Evolutionary conservation across 1,139 yeast species (phyloP).

Genomic region (Hansenula sp.): DNA sequence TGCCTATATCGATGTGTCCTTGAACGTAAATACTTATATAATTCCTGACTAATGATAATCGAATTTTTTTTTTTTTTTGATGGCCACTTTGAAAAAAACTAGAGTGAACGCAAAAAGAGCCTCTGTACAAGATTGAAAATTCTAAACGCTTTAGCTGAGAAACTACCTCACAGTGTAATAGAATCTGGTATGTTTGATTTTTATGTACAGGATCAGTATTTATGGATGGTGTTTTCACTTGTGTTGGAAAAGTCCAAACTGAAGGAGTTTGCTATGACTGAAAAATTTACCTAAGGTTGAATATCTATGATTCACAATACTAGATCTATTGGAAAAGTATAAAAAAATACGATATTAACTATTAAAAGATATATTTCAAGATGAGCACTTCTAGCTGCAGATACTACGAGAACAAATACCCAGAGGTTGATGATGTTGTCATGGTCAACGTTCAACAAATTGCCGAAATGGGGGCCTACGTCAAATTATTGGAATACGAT

Average conservation of each 20-base stretch:
- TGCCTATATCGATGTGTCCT: neutral
- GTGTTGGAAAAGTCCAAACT: too few species aligned
- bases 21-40: neutral
- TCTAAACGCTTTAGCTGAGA: neutral
- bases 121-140: neutral
- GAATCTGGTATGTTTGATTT: too few species aligned
- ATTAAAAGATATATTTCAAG: neutral
- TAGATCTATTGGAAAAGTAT: neutral
- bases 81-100: neutral
- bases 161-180: too few species aligned
- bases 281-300: too few species aligned
- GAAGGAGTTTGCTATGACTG: too few species aligned
- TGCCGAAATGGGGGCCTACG: conserved; percentile 98
- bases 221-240: too few species aligned
- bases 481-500: conserved; percentile 91
- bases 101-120: neutral
- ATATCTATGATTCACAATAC: neutral
- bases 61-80: neutral
- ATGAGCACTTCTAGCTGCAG: conserved; percentile 93
- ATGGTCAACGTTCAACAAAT: conserved; percentile 98
- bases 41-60: neutral
- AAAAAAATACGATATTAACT: neutral
- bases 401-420: conserved; percentile 96
- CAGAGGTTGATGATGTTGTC: conserved; percentile 98
- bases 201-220: too few species aligned